Conservation (phyloP, 169 alveolate species). For the Blepharisma undulans region DNA sequence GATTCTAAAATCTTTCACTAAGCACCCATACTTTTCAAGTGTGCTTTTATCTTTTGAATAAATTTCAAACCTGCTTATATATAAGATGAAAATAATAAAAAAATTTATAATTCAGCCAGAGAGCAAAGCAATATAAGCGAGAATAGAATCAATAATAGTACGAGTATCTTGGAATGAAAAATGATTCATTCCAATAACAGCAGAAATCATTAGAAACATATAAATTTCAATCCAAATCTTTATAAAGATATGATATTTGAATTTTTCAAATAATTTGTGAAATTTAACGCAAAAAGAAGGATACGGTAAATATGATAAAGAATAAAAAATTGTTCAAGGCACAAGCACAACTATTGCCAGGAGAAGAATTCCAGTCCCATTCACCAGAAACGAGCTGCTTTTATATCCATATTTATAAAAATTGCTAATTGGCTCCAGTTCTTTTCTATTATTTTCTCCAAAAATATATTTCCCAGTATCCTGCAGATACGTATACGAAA, state of each 20-base stretch:
- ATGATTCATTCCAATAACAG: not conserved
- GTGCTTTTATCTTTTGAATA: not conserved
- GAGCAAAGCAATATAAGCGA: not conserved
- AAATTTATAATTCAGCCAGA: not conserved
- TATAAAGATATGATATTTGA: not conserved
- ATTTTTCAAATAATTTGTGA: not conserved
- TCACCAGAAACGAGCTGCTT: not conserved
- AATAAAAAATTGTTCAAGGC: not conserved
- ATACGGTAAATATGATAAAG: not conserved
- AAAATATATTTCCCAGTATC: not conserved
- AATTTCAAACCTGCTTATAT: not conserved
- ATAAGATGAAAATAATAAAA: not conserved
- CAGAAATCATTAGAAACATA: not conserved
- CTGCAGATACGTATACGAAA: not conserved
- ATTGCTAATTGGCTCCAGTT: not conserved
- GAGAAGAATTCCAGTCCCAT: not conserved
- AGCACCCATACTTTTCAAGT: not conserved
- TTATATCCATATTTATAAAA: not conserved
- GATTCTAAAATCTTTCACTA: not conserved
- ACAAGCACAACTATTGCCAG: not conserved
- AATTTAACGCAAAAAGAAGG: not conserved
- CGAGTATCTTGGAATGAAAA: not conserved
- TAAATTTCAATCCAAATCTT: not conserved
- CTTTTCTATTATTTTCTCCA: not conserved
- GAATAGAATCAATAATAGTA: not conserved